phyloP scores from a whole-genome alignment of 1,284 basidiomycete species.

The Ceratobasidium papillatum region DNA sequence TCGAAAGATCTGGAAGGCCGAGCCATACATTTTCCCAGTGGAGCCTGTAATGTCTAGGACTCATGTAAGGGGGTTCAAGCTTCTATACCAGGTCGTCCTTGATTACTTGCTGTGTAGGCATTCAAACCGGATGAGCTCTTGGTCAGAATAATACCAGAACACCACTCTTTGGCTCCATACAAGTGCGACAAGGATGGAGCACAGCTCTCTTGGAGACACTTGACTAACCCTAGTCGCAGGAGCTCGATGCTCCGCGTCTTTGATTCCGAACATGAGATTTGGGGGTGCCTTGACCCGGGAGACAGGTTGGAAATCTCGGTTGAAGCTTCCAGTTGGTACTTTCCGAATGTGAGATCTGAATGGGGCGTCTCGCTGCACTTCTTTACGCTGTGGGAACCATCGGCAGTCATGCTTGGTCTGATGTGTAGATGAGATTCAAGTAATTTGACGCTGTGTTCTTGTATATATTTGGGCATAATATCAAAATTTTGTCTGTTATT shows the following conservation, averaged over 20 bases:
- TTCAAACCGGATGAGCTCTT: constrained; percentile 38
- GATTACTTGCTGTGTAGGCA: neutral
- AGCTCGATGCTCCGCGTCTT: neutral
- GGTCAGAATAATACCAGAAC: neutral
- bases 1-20: neutral
- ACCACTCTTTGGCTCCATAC: neutral
- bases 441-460: neutral
- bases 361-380: constrained; percentile 27
- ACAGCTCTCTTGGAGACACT: neutral
- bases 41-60: constrained; percentile 37
- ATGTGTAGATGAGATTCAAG: neutral
- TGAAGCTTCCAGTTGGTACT: constrained; percentile 29
- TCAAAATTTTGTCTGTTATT: too few species aligned
- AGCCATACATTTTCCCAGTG: constrained; percentile 18
- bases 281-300: constrained; percentile 20
- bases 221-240: neutral
- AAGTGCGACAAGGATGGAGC: neutral
- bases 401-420: neutral
- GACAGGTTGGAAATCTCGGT: constrained; percentile 27
- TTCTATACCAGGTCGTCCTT: neutral
- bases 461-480: too few species aligned
- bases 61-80: neutral
- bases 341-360: constrained; percentile 31
- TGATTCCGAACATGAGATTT: constrained; percentile 21
- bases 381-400: constrained; percentile 31